Evolutionary conservation across 139 green algal species (phyloP).

Genomic region (Chlorella vulgaris): DNA sequence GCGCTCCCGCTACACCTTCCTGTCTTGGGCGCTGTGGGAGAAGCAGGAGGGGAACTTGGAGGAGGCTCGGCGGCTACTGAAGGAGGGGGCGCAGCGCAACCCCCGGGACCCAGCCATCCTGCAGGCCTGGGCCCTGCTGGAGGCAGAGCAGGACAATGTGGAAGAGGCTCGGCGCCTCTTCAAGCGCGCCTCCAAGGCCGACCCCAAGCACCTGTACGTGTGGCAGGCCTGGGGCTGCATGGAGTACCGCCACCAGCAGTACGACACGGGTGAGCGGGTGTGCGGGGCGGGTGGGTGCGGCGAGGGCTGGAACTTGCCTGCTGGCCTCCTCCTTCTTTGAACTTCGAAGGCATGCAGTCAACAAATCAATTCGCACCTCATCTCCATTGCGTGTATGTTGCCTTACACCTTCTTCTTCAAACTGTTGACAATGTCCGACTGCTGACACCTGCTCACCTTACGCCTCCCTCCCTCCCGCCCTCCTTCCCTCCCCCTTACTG

Average conservation of each 20-base stretch:
- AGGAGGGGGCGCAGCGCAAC: conserved; percentile 77
- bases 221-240: conserved; percentile 94
- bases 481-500: not conserved
- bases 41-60: conserved; percentile 64
- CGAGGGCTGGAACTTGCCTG: no score
- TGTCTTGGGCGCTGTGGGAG: conserved; percentile 83
- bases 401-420: no score
- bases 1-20: conserved; percentile 69
- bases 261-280: conserved; percentile 41
- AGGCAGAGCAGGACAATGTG: conserved; percentile 65
- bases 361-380: no score
- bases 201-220: conserved; percentile 76
- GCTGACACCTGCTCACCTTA: no score
- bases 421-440: no score
- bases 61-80: conserved; percentile 76
- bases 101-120: conserved; percentile 82
- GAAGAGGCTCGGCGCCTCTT: conserved; percentile 74
- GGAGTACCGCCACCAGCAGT: conserved; percentile 76
- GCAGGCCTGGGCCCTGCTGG: conserved; percentile 79
- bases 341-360: no score
- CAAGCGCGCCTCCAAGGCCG: conserved; percentile 60
- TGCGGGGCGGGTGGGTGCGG: not conserved
- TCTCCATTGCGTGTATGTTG: no score
- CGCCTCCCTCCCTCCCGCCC: no score
- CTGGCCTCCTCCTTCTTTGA: no score